A percentile compares a stretch with the other conserved stretches of the same genome.
These are phyloP conservation scores for Eucalyptus urophylla DNA, from an alignment of 345 rosid genomes.

Conservation along the genomic window DNA sequence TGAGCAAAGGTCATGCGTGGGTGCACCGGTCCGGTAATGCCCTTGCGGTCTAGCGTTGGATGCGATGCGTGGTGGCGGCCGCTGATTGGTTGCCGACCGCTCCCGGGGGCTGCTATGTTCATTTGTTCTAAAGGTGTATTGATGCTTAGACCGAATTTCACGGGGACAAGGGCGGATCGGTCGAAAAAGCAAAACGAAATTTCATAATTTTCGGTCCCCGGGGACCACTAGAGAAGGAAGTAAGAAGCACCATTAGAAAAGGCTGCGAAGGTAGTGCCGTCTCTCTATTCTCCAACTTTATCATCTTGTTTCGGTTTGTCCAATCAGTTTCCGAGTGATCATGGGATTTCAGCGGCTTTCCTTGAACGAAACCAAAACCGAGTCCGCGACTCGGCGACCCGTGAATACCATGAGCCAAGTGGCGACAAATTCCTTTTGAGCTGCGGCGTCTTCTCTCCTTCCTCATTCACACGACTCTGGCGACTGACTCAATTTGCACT, in stretches of 20 bases:
- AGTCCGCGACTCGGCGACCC: not conserved
- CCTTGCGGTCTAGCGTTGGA: not conserved
- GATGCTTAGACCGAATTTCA: not conserved
- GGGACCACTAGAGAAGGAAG: not conserved
- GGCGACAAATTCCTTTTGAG: not conserved
- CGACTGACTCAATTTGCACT: too few relatives aligned
- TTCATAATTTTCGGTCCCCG: not conserved
- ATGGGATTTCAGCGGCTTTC: not conserved
- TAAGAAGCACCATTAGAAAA: not conserved
- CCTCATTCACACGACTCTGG: too few relatives aligned
- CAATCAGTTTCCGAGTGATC: not conserved
- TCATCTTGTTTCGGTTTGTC: not conserved
- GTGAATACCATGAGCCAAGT: not conserved
- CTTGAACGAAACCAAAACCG: not conserved
- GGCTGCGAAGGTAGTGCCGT: not conserved
- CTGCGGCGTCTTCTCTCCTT: not conserved
- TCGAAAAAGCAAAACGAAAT: not conserved
- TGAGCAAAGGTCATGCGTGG: too few relatives aligned
- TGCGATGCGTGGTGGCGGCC: not conserved
- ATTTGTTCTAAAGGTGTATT: too few relatives aligned
- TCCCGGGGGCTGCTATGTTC: too few relatives aligned
- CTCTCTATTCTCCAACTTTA: not conserved
- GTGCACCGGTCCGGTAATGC: not conserved
- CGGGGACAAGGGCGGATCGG: not conserved
- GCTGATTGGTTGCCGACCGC: too few relatives aligned